These are phyloP conservation scores for Davidsoniella eucalypti DNA, from an alignment of 2,329 filamentous ascomycete genomes.

Conservation along the genomic window DNA sequence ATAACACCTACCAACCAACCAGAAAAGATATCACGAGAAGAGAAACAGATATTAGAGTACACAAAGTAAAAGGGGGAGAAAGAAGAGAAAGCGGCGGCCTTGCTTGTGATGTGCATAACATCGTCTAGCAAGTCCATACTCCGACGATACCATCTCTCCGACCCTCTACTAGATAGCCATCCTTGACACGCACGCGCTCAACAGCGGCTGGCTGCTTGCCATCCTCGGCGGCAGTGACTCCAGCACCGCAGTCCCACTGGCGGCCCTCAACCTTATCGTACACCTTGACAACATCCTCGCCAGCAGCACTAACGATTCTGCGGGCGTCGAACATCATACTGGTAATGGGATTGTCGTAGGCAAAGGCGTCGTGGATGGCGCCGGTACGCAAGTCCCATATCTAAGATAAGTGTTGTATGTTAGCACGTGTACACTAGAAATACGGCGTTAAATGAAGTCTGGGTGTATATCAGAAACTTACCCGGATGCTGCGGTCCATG, in stretches of 20 bases:
- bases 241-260: conserved; percentile 92
- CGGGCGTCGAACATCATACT: conserved; percentile 95
- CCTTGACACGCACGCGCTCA: conserved; percentile 76
- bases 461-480: conserved; percentile 34
- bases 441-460: not conserved
- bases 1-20: not conserved
- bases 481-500: conserved; percentile 79
- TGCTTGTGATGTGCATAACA: too few relatives aligned
- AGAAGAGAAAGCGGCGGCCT: too few relatives aligned
- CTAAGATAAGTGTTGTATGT: conserved; percentile 28
- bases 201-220: conserved; percentile 47
- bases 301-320: conserved; percentile 76
- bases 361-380: conserved; percentile 88
- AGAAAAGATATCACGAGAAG: not conserved
- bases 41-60: not conserved
- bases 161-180: conserved; percentile 87
- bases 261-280: conserved; percentile 94
- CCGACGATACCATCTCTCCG: conserved; percentile 75
- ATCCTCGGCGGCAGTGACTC: conserved; percentile 51
- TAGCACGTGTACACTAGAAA: not conserved
- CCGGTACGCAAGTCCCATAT: conserved; percentile 98
- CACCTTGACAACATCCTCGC: conserved; percentile 89
- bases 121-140: conserved; percentile 59
- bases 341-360: conserved; percentile 80
- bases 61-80: not conserved